Evolutionary conservation across 1,139 yeast species (phyloP), one percentile per base, ranked within the genome.

Genomic region (Suhomyces chickasaworum): DNA sequence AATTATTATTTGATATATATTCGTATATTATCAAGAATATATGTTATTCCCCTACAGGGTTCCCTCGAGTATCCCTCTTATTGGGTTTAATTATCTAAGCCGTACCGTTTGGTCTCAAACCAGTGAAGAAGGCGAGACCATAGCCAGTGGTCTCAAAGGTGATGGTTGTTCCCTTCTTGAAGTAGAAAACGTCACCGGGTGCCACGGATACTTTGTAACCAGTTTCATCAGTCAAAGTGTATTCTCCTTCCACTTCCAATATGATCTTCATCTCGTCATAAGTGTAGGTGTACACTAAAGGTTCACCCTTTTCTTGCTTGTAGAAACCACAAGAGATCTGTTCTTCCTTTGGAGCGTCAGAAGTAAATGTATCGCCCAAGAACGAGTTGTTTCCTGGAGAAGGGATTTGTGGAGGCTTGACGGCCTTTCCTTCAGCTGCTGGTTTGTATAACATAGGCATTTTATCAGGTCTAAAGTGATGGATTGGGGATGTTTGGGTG

Each of bases 211-310:
- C 83, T 53, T 75, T 75, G 60, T 71, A 70, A 13, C 88, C 88
- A 43, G 80, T 73, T 65, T 81, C 88, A 56, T 84, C 89, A 44
- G 80, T 60, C 54, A 84, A 72, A 47, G 70, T 70, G 71, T 80
- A 81, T 58, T 80, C 83, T 52, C 89, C 89, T 60, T 75, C 81
- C 48, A 79, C 83, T 61, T 82, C 86, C 54, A 83, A 69, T 60
- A 83, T 75, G 57, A 84, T 73, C 68, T 84, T 84, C 86, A 81
- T 82, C 69, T 84, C 89, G 60, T 84, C 89, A 64, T 83, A 84
- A 59, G 69, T 69, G 66, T 84, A 84, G 46, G 71, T 67, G 74
- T 83, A 84, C 20, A 79, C 86, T 59, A 84, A 76, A 42, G 85
- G 79, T 60, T 80, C 83, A 49, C 89, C 89, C 52, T 72, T 70